These are phyloP conservation scores for Posidonia australis DNA, from an alignment of 106 monocot species.

Conservation along the genomic window DNA sequence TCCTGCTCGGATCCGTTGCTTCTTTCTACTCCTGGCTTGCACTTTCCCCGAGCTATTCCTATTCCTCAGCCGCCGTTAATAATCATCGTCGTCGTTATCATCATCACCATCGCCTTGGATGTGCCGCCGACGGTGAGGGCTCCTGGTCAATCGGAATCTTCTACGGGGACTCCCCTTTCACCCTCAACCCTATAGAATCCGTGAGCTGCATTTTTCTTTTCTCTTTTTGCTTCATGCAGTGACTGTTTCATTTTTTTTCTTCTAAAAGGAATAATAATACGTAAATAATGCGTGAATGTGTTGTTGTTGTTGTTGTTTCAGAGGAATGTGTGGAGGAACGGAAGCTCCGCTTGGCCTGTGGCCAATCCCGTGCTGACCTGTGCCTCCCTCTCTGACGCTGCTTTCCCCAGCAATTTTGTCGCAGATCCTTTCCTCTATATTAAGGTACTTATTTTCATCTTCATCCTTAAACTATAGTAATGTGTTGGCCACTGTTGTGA, in stretches of 20 bases:
- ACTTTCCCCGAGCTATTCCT: slow-evolving; percentile 34
- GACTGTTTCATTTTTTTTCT: neutral
- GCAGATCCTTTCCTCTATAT: slow-evolving; percentile 86
- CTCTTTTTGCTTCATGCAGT: neutral
- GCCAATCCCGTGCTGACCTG: slow-evolving; percentile 85
- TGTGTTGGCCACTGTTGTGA: no score
- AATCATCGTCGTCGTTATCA: no score
- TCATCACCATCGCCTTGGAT: slow-evolving; percentile 16
- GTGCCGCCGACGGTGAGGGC: slow-evolving; percentile 70
- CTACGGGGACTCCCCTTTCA: slow-evolving; percentile 70
- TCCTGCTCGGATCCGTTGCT: slow-evolving; percentile 32
- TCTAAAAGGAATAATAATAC: neutral
- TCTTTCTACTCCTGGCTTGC: slow-evolving; percentile 44
- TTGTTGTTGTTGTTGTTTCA: slow-evolving; percentile 13
- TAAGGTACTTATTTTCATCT: slow-evolving; percentile 31
- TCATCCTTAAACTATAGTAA: no score
- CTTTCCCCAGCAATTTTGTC: slow-evolving; percentile 75
- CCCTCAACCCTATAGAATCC: slow-evolving; percentile 61
- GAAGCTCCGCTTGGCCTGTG: slow-evolving; percentile 72
- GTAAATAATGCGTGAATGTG: no score
- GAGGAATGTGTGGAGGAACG: slow-evolving; percentile 50
- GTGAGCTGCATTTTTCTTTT: slow-evolving; percentile 14
- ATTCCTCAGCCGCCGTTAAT: slow-evolving; percentile 3
- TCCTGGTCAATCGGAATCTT: slow-evolving; percentile 92
- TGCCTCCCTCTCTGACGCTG: slow-evolving; percentile 42